These are phyloP conservation scores for Neoarthrinium moseri DNA, from an alignment of 2,329 filamentous ascomycete genomes.

Conservation along the genomic window DNA sequence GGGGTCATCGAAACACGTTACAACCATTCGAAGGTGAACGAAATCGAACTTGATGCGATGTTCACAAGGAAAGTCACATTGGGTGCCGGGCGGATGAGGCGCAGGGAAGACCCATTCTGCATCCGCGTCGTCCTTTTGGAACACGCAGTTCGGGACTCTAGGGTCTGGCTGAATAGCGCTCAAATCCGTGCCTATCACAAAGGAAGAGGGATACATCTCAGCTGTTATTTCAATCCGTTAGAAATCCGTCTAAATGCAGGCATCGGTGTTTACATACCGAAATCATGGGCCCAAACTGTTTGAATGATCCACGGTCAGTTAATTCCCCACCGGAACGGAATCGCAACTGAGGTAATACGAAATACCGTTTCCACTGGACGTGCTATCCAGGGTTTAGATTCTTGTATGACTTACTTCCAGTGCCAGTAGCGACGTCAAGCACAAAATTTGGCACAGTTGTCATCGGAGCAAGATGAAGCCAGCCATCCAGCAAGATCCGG, in stretches of 20 bases:
- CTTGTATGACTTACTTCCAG: too few species aligned
- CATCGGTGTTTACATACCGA: too few species aligned
- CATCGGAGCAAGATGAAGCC: not conserved
- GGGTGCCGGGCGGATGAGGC: too few species aligned
- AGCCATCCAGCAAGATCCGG: constrained; percentile 2
- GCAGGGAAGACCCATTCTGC: constrained; percentile 2
- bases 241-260: too few species aligned
- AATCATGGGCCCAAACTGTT: not conserved
- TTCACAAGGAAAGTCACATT: too few species aligned
- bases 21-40: not conserved
- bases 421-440: constrained; percentile 1
- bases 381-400: too few species aligned
- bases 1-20: constrained; percentile 5
- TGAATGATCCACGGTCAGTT: too few species aligned
- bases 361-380: too few species aligned
- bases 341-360: too few species aligned
- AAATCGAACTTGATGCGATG: too few species aligned
- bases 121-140: constrained; percentile 8
- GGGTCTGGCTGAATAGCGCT: constrained; percentile 8
- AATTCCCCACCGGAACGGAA: too few species aligned
- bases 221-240: too few species aligned
- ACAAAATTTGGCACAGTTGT: not conserved
- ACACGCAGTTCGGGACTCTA: not conserved
- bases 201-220: not conserved
- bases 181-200: constrained; percentile 6